Percentiles rank a stretch among this genome's conserved stretches.
phyloP scores from a whole-genome alignment of 805 yeast species.

The Ogataea allantospora region DNA sequence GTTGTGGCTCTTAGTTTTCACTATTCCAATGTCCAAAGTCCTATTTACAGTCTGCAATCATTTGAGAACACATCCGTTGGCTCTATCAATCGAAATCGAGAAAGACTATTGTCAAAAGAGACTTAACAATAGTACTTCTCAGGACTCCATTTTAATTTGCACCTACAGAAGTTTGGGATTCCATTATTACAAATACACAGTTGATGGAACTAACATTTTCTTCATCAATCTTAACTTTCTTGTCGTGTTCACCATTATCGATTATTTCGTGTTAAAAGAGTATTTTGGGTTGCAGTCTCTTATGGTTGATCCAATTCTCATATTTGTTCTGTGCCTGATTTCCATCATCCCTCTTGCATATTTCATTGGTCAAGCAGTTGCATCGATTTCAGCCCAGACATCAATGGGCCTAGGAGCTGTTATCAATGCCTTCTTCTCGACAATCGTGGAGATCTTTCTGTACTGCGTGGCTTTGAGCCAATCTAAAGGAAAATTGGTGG shows the following conservation, averaged over 20 bases:
- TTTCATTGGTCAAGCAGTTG: constrained; percentile 98
- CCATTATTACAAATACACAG: constrained; percentile 93
- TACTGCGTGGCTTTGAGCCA: constrained; percentile 90
- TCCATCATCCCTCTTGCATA: constrained; percentile 93
- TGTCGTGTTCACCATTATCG: constrained; percentile 79
- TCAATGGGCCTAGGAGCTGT: constrained; percentile 99
- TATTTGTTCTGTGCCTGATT: constrained; percentile 73
- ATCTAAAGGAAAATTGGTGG: constrained; percentile 84
- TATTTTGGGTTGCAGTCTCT: constrained; percentile 37
- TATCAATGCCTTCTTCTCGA: constrained; percentile 94
- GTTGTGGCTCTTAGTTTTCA: constrained; percentile 82
- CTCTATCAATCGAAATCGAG: constrained; percentile 70
- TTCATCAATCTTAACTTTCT: constrained; percentile 79
- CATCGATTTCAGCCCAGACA: constrained; percentile 96
- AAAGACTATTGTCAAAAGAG: constrained; percentile 43
- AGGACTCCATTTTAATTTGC: constrained; percentile 70
- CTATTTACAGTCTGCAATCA: constrained; percentile 67
- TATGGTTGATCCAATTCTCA: constrained; percentile 59
- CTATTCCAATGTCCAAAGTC: constrained; percentile 92
- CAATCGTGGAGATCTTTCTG: constrained; percentile 87
- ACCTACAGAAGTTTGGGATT: constrained; percentile 90
- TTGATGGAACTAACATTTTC: constrained; percentile 93
- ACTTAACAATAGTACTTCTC: constrained; percentile 35
- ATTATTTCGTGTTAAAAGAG: constrained; percentile 63
- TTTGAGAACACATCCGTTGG: constrained; percentile 86